Evolutionary conservation across 2,329 filamentous ascomycete genomes (phyloP).

Genomic region (Penicillium sp.): DNA sequence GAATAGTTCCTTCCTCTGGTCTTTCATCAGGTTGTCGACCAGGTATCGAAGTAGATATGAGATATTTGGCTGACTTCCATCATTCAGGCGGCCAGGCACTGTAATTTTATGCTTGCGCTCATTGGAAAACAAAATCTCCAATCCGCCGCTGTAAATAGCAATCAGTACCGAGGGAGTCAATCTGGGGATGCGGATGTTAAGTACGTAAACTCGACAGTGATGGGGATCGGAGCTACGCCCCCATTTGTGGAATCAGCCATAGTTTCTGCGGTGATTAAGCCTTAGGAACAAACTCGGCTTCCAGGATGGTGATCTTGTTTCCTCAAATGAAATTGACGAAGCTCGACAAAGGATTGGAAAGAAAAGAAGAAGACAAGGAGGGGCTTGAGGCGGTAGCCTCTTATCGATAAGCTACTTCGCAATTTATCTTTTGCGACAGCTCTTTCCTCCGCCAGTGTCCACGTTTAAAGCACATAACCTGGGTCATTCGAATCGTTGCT

Average conservation of each 20-base stretch:
- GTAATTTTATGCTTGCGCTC: slow-evolving; percentile 70
- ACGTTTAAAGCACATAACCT: neutral
- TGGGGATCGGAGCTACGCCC: slow-evolving; percentile 45
- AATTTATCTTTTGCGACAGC: slow-evolving; percentile 22
- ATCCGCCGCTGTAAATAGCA: slow-evolving; percentile 66
- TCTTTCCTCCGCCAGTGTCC: slow-evolving; percentile 16
- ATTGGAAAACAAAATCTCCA: slow-evolving; percentile 92
- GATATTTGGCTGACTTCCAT: slow-evolving; percentile 66
- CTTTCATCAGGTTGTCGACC: slow-evolving; percentile 79
- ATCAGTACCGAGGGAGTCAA: slow-evolving; percentile 1
- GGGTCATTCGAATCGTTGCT: neutral
- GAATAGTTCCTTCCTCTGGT: slow-evolving; percentile 83
- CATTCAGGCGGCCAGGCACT: slow-evolving; percentile 63
- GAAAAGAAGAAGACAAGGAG: slow-evolving; percentile 13
- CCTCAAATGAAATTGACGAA: neutral
- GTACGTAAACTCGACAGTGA: slow-evolving; percentile 76
- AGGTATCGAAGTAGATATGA: slow-evolving; percentile 77
- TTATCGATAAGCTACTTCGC: slow-evolving; percentile 43
- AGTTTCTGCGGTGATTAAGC: neutral
- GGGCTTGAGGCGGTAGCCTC: slow-evolving; percentile 18
- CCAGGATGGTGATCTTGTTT: neutral
- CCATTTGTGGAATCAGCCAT: slow-evolving; percentile 10
- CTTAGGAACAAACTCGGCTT: neutral
- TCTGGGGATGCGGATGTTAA: slow-evolving; percentile 12
- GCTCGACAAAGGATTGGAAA: neutral